Conservation (phyloP, 202 grass and related monocot species). For the Bolboschoenoplectus hybrid region DNA sequence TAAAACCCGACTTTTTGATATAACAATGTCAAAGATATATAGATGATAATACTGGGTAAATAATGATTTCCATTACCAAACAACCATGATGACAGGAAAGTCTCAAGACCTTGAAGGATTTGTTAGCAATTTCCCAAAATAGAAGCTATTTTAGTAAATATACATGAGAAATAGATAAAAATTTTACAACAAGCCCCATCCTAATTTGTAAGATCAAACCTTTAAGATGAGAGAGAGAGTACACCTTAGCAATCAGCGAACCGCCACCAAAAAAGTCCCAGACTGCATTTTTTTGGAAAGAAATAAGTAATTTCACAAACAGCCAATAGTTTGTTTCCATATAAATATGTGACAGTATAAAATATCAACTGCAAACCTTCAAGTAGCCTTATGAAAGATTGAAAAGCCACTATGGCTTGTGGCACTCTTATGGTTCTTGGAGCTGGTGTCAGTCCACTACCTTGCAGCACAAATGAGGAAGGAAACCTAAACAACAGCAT, state of each 20-base stretch:
- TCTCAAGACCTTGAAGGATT: not conserved
- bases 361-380: conserved; percentile 51
- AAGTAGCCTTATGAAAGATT: conserved; percentile 60
- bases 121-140: not conserved
- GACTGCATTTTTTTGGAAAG: conserved; percentile 51
- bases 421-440: conserved; percentile 57
- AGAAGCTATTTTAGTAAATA: not conserved
- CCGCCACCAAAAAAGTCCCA: conserved; percentile 67
- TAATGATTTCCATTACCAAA: not conserved
- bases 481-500: conserved; percentile 58
- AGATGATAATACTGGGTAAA: conserved; percentile 2
- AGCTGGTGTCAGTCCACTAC: conserved; percentile 63
- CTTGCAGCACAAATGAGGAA: conserved; percentile 80
- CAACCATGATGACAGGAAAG: not conserved
- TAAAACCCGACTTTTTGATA: not conserved
- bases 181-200: not conserved
- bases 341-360: conserved; percentile 1
- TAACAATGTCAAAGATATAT: not conserved
- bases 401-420: conserved; percentile 62
- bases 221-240: conserved; percentile 28
- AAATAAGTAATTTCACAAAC: conserved; percentile 36
- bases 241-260: conserved; percentile 61
- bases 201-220: not conserved
- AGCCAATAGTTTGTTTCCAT: conserved; percentile 38
- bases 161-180: not conserved